Base-by-base conservation (phyloP, 805 yeast species). In the Hanseniaspora nectarophila region DNA sequence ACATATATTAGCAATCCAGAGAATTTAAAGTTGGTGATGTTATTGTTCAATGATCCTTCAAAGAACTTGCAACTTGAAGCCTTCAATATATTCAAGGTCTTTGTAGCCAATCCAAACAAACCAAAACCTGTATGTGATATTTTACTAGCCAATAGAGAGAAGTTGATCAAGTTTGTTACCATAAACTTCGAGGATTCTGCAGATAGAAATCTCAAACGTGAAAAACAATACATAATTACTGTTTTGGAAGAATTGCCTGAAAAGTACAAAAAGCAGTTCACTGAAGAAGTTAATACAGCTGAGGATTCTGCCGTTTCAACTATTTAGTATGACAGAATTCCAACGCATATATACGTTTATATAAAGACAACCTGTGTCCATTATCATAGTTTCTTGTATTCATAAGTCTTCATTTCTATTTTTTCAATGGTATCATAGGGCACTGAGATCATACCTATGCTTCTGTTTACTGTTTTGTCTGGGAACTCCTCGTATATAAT, bases 41-140 rank as follows among this genome's bases (percentile, higher is more conserved):
- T 82, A 34, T 67, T 88, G 55, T 70, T 92, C 57, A 81, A 92
- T 54, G 97, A 90, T 65, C 85, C 83, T 67, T 86, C 94, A 56
- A 85, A 83, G 62, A 89, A 89, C 65, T 74, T 92, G 54, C 96
- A 89, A 63, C 67, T 78, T 51, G 97, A 92, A 65, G 88, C 95
- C 4, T 92, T 92, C 63, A 89, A 92, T 58, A 82, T 90, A 35
- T 90, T 92, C 70, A 92, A 90, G 68, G 84, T 89, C 37, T 87
- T 92, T 67, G 88, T 88, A n/a, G 97, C 96, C 4, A 92, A 92
- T 66, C 98, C 98, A 5, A 80, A 82, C 56, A 89, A 89, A 64
- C 73, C 87, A 2, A 87, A 82, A 63, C 78, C 82, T 7, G 80
- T 92, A 2, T 68, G 76, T 51, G 96, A 90, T 65, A 84, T 90